Conservation (phyloP, 2,329 filamentous ascomycete genomes). For the Orbilia oligospora region DNA sequence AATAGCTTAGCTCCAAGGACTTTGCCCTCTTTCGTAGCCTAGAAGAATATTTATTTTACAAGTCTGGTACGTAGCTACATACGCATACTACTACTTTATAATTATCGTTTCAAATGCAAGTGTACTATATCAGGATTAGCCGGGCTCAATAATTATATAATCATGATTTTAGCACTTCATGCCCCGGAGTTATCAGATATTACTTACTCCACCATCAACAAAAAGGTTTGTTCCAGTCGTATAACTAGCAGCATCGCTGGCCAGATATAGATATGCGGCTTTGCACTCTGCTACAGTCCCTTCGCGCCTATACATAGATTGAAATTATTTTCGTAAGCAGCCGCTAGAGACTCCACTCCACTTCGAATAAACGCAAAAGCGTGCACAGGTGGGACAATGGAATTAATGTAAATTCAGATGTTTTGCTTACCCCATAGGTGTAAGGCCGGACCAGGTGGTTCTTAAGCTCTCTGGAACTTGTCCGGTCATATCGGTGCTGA, state of each 20-base stretch:
- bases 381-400: no score
- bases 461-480: slow-evolving; percentile 78
- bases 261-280: slow-evolving; percentile 84
- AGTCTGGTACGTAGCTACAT: no score
- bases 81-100: no score
- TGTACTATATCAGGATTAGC: no score
- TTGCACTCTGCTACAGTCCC: slow-evolving; percentile 82
- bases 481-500: slow-evolving; percentile 78
- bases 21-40: no score
- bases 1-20: no score
- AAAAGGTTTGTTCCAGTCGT: slow-evolving; percentile 82
- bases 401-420: slow-evolving; percentile 22
- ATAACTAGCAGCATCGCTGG: slow-evolving; percentile 84
- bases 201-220: slow-evolving; percentile 74
- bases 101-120: no score
- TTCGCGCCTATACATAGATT: slow-evolving; percentile 72
- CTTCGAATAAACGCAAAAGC: no score
- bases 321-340: not conserved
- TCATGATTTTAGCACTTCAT: not conserved
- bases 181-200: not conserved
- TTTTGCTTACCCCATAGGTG: slow-evolving; percentile 77
- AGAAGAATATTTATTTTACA: no score
- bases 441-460: slow-evolving; percentile 82
- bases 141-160: no score
- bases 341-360: no score